Base-by-base conservation (phyloP, 352 stramenopile genomes). In the Blastocystis sp. region DNA sequence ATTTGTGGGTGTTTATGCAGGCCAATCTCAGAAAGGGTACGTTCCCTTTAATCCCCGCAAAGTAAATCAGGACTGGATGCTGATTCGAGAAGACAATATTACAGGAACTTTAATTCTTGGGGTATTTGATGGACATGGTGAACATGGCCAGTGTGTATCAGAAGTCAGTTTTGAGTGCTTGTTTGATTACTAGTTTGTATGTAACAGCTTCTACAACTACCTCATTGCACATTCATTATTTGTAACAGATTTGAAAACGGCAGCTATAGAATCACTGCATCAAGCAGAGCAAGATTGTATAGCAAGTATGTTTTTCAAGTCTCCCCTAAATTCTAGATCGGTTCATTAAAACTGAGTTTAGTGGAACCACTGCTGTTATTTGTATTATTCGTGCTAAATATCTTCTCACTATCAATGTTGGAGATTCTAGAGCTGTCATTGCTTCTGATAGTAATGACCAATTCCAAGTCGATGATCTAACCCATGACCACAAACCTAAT, bases 401-500 rank as follows among this genome's bases (percentile, higher is more conserved):
- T 53, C 91, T 98, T 27, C 95, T 95, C n/a, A 95, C 97, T 40
- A 95, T 96, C 35, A 99, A 99, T 90, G 95, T 98, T 82, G 97
- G 97, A 27, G 97, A 99, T 92, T 98, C 95, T 73, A 92, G 97
- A 15, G 82, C 90, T n/a, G 81, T 91, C 24, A 51, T 91, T n/a
- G 90, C 90, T 19, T 70, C 69, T 15, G 69, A 91, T 0, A 17
- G 42, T n/a, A 42, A 44, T 7, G 51, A 59, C 15, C 90, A 89
- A 22, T 24, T 30, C 90, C 92, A 13, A 92, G 68, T 94, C 48
- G 91, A 93, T 33, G 92, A 94, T 30, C 92, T 99, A 19, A 98
- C 95, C 13, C 93, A 95, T 78, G 97, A 99, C 93, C 97, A 99
- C 92, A 99, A 99, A 90, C 97, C 97, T 0, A 96, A 98, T 90